Conservation (phyloP, 352 stramenopile species). For the Phytophthora boehmeriae region DNA sequence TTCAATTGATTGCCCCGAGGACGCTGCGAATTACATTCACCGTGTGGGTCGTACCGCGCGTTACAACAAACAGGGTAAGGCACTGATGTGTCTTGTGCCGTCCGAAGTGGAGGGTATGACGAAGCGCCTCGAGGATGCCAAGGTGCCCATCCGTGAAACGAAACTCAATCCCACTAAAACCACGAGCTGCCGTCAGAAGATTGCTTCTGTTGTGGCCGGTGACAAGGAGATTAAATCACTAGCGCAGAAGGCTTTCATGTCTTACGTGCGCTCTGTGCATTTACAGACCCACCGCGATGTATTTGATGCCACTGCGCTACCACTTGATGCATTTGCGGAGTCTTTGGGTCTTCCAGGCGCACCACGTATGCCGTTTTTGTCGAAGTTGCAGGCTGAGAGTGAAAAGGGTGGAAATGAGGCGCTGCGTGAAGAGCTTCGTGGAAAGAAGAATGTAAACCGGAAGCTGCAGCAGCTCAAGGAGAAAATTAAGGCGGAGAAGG, state of each 20-base stretch:
- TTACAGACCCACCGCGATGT: conserved; percentile 96
- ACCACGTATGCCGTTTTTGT: conserved; percentile 93
- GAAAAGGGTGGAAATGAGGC: conserved; percentile 71
- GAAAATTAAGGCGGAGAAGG: conserved; percentile 97
- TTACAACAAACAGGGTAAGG: conserved; percentile 95
- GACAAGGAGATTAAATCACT: conserved; percentile 95
- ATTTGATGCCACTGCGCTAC: conserved; percentile 92
- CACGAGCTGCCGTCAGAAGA: conserved; percentile 91
- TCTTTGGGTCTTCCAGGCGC: conserved; percentile 94
- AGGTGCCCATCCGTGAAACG: conserved; percentile 97
- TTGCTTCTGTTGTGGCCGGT: conserved; percentile 91
- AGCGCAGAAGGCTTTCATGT: conserved; percentile 98
- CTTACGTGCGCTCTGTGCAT: conserved; percentile 96
- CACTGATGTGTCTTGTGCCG: conserved; percentile 92
- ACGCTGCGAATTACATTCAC: conserved; percentile 99
- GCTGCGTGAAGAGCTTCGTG: conserved; percentile 84
- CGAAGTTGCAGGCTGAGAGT: conserved; percentile 69
- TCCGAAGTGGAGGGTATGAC: conserved; percentile 92
- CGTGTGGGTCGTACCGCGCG: conserved; percentile 96
- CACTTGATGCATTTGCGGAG: conserved; percentile 92
- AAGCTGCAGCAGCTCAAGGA: conserved; percentile 98
- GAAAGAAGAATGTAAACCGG: conserved; percentile 97
- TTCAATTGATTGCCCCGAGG: conserved; percentile 97
- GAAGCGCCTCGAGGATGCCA: conserved; percentile 85
- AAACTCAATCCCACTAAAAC: conserved; percentile 97